phyloP scores from a whole-genome alignment of 495 filamentous ascomycete species.

The Darksidea phi region DNA sequence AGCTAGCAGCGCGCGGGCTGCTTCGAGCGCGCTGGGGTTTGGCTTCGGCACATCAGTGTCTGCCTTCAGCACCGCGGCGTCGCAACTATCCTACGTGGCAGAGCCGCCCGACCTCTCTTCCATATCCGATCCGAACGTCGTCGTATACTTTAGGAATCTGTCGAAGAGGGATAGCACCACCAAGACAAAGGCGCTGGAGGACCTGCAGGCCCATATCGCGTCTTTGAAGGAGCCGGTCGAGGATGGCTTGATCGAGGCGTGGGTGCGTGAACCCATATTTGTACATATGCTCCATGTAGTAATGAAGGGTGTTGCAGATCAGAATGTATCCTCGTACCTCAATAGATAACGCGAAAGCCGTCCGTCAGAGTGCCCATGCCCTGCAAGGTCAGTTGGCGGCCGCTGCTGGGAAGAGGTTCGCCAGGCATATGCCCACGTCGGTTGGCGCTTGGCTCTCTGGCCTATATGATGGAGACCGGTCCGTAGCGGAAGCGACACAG shows the following conservation, averaged over 20 bases:
- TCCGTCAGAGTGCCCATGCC: conserved; percentile 77
- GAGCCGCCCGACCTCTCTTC: conserved; percentile 78
- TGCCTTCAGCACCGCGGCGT: conserved; percentile 56
- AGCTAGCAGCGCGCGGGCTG: conserved; percentile 69
- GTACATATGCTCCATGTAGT: conserved; percentile 40
- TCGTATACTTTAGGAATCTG: conserved; percentile 87
- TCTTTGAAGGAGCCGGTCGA: conserved; percentile 59
- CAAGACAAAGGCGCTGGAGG: conserved; percentile 88
- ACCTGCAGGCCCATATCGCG: conserved; percentile 66
- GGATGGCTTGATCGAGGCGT: conserved; percentile 76
- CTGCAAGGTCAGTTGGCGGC: conserved; percentile 71
- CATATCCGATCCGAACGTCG: conserved; percentile 74
- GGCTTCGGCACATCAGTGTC: conserved; percentile 48
- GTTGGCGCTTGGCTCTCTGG: conserved; percentile 87
- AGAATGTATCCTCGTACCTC: conserved; percentile 82
- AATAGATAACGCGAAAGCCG: conserved; percentile 82
- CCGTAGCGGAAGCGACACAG: conserved; percentile 67
- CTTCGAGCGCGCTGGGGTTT: conserved; percentile 49
- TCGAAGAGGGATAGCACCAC: conserved; percentile 91
- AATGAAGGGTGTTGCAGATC: conserved; percentile 55
- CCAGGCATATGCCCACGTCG: conserved; percentile 69
- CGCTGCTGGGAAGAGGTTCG: conserved; percentile 74
- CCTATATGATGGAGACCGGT: conserved; percentile 77
- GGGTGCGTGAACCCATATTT: conserved; percentile 61
- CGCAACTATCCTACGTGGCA: conserved; percentile 73